Conservation (phyloP, 2,329 filamentous ascomycete species). For the Pseudogymnoascus sp. region DNA sequence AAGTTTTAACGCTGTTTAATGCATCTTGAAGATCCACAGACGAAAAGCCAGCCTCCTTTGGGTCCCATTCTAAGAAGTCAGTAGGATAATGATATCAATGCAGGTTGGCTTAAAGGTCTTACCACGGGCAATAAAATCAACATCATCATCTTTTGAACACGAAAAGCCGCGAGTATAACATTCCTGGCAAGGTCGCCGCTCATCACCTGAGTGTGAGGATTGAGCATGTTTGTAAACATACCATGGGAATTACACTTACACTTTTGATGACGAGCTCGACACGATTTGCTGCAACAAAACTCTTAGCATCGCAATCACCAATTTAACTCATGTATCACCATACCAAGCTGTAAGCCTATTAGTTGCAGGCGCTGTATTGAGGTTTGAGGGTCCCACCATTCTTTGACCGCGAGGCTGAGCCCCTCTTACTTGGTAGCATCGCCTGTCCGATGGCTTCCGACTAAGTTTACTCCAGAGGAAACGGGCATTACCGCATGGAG, state of each 20-base stretch:
- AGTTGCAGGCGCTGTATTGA: background rate
- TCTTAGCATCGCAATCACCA: background rate
- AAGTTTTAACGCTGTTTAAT: too few relatives aligned
- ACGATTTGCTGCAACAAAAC: slow-evolving; percentile 1
- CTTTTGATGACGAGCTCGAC: slow-evolving; percentile 11
- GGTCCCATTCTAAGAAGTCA: slow-evolving; percentile 2
- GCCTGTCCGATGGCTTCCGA: too few relatives aligned
- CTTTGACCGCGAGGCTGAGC: slow-evolving; percentile 8
- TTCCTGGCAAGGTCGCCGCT: slow-evolving; percentile 6
- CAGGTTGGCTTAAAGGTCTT: background rate
- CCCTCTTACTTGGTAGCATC: slow-evolving; percentile 6
- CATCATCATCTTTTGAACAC: slow-evolving; percentile 7
- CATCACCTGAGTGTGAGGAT: slow-evolving; percentile 1
- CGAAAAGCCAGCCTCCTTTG: slow-evolving; percentile 8
- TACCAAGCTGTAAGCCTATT: background rate
- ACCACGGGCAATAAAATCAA: slow-evolving; percentile 1
- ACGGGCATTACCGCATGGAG: too few relatives aligned
- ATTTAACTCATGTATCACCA: background rate
- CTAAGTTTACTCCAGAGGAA: too few relatives aligned
- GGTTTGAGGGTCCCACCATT: background rate
- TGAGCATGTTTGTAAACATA: background rate
- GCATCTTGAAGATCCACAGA: background rate
- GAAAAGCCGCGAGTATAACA: slow-evolving; percentile 3
- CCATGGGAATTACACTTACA: background rate
- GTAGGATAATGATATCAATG: background rate